Evolutionary conservation across 2,329 filamentous ascomycete genomes (phyloP).

Genomic region (Sclerotinia minor): DNA sequence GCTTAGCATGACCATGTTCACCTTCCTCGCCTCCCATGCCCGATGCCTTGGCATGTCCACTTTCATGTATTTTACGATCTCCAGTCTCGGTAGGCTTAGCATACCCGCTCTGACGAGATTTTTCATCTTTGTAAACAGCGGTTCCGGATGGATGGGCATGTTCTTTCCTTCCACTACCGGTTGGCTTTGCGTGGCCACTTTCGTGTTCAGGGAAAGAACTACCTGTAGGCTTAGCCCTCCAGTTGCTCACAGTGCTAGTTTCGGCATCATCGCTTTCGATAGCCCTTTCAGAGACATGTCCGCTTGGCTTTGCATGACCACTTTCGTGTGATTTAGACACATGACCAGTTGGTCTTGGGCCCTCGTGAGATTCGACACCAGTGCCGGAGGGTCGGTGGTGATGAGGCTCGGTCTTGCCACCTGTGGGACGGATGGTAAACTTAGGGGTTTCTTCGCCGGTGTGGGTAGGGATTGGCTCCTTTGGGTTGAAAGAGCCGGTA

Average conservation of each 20-base stretch:
- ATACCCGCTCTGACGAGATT: neutral
- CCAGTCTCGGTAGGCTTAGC: neutral
- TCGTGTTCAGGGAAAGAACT: neutral
- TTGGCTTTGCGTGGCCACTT: neutral
- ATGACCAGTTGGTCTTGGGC: neutral
- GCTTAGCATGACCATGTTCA: neutral
- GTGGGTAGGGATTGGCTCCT: neutral
- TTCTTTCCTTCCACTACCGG: neutral
- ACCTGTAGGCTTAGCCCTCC: neutral
- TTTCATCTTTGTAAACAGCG: neutral
- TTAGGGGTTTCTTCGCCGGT: neutral
- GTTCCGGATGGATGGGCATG: neutral
- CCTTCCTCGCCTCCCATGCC: neutral
- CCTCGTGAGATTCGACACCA: neutral
- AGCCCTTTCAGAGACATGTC: neutral
- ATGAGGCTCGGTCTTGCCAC: neutral
- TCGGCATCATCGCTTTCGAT: neutral
- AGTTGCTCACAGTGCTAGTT: neutral
- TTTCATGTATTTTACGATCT: neutral
- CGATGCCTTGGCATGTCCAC: neutral
- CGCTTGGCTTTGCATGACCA: neutral
- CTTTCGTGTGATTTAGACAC: neutral
- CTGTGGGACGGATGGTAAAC: neutral
- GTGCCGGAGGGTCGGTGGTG: neutral
- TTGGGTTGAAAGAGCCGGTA: neutral